Evolutionary conservation across 1,139 yeast genomes (phyloP), one percentile per base, ranked within the genome.

Genomic region (Geotrichum candidum): DNA sequence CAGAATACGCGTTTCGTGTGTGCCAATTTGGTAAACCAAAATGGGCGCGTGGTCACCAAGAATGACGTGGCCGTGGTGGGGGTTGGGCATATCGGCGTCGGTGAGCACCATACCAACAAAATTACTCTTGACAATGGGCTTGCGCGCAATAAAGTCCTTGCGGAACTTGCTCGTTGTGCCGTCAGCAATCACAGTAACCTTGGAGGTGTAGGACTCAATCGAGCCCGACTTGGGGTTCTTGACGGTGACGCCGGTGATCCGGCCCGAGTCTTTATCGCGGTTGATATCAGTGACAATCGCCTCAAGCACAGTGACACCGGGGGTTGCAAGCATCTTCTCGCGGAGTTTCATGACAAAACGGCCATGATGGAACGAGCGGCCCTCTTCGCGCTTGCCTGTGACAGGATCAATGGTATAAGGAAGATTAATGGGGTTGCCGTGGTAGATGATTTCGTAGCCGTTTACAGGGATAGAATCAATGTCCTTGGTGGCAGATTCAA

Each of bases 161-260:
- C 99, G 84, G 78, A 94, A 91, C 74, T 88, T 91, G 64, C 97
- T 90, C 71, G 90, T 91, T 64, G 94, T 92, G 61, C 99, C 99
- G 75, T 94, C 99, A 71, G 96, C 90, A 61, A 89, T 82, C 50
- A 92, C 80, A 6, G 92, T 87, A 64, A 91, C 73, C 63, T 85
- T 83, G 3, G 88, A 89, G 53, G 76, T 75, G 75, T 81, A 85
- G 25, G 76, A 66, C 33, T 51, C 56, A 51, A 29, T 35, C 22
- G 50, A 53, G 13, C 62, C 64, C 10, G 45, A 45, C 45, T 55
- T 59, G 15, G 54, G 31, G 35, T 41, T 54, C 61, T 65, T 65
- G n/a, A 72, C 70, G 59, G 77, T 77, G 45, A 91, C 91, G 22
- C 98, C 98, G 23, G 81, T 75, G 11, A 90, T 88, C 33, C 79